phyloP scores from a whole-genome alignment of 1,139 yeast species.

The Citeromyces hawaiiensis region DNA sequence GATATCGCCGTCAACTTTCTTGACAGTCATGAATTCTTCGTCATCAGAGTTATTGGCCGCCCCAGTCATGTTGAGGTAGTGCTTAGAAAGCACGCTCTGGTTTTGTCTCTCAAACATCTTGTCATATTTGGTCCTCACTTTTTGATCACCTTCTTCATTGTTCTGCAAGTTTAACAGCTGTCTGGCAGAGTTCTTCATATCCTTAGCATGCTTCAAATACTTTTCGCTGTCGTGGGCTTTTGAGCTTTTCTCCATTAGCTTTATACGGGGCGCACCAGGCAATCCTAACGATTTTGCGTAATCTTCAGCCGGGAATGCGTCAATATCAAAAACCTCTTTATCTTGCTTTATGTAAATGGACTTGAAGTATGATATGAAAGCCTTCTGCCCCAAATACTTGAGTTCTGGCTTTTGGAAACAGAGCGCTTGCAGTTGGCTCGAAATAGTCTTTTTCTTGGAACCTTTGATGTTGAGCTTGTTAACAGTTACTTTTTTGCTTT shows the following conservation, averaged over 20 bases:
- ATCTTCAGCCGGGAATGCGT: slow-evolving; percentile 65
- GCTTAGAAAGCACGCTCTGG: slow-evolving; percentile 85
- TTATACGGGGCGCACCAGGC: slow-evolving; percentile 93
- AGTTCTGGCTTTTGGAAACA: slow-evolving; percentile 87
- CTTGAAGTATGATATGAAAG: slow-evolving; percentile 80
- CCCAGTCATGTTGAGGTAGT: slow-evolving; percentile 56
- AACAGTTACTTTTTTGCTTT: slow-evolving; percentile 51
- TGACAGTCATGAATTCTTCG: slow-evolving; percentile 69
- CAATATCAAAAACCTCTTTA: slow-evolving; percentile 70
- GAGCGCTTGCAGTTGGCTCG: slow-evolving; percentile 75
- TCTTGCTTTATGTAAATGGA: slow-evolving; percentile 82
- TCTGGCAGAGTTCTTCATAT: slow-evolving; percentile 72
- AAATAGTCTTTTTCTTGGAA: slow-evolving; percentile 65
- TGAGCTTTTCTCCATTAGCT: slow-evolving; percentile 39
- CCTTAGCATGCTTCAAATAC: slow-evolving; percentile 37
- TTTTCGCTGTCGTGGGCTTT: slow-evolving; percentile 12
- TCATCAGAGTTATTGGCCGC: slow-evolving; percentile 23
- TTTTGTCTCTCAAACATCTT: slow-evolving; percentile 92
- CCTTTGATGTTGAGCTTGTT: slow-evolving; percentile 65
- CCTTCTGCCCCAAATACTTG: slow-evolving; percentile 90
- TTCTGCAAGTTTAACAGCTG: slow-evolving; percentile 45
- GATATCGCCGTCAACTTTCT: slow-evolving; percentile 61
- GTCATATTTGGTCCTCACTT: slow-evolving; percentile 79
- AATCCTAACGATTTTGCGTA: slow-evolving; percentile 83
- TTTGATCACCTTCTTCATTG: slow-evolving; percentile 24